phyloP scores from a whole-genome alignment of 1,284 basidiomycete genomes.

The Leccinum insolens region DNA sequence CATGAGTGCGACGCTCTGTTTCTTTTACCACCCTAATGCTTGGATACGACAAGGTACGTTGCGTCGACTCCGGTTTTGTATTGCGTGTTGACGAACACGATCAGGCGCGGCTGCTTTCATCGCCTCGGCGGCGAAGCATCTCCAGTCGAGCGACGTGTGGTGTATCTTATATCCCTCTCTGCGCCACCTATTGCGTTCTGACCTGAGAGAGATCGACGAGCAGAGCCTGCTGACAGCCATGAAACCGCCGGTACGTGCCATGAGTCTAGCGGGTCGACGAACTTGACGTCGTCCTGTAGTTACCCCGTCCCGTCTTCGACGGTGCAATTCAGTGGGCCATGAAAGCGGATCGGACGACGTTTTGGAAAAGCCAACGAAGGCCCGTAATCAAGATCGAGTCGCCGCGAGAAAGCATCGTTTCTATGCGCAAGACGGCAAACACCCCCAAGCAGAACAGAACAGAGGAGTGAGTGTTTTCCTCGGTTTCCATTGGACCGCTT shows the following conservation, averaged over 20 bases:
- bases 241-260: conserved; percentile 70
- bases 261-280: conserved; percentile 4
- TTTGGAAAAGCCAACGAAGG: conserved; percentile 67
- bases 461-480: conserved; percentile 64
- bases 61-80: not conserved
- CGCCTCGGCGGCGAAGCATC: not conserved
- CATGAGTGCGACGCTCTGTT: conserved; percentile 51
- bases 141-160: not conserved
- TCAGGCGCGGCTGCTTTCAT: conserved; percentile 25
- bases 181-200: conserved; percentile 83
- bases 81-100: not conserved
- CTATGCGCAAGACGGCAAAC: not conserved
- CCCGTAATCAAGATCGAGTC: not conserved
- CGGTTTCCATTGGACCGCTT: not conserved
- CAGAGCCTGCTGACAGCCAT: conserved; percentile 73
- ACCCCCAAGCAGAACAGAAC: conserved; percentile 57
- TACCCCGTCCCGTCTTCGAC: conserved; percentile 81
- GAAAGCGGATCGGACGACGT: conserved; percentile 72
- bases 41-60: conserved; percentile 89
- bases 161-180: conserved; percentile 94
- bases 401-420: not conserved
- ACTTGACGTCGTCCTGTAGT: conserved; percentile 34
- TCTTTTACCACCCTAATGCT: conserved; percentile 87
- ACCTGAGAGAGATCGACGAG: conserved; percentile 81
- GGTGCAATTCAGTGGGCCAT: conserved; percentile 89